A percentile compares a stretch with the other conserved stretches of the same genome.
phyloP scores from a whole-genome alignment of 2,329 filamentous ascomycete species.

The Colletotrichum sidae region DNA sequence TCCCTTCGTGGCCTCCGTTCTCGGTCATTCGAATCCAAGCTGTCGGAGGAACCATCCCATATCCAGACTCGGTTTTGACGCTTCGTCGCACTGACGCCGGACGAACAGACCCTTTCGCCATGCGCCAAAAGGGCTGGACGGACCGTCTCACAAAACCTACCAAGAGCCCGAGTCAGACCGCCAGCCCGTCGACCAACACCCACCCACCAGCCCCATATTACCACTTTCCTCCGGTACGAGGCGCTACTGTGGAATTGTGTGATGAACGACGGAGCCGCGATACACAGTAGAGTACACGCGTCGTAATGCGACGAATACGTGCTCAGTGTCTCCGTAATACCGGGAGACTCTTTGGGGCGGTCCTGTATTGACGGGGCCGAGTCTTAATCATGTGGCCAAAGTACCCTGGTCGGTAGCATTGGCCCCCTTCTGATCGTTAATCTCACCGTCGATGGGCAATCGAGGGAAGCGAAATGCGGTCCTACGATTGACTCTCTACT shows the following conservation, averaged over 20 bases:
- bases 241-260: too few relatives aligned
- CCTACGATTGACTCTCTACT: neutral
- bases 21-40: too few relatives aligned
- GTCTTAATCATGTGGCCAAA: slow-evolving; percentile 35
- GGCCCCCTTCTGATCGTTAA: slow-evolving; percentile 34
- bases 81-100: slow-evolving; percentile 16
- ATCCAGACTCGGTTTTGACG: slow-evolving; percentile 8
- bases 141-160: neutral
- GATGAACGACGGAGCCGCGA: too few relatives aligned
- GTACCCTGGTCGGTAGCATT: slow-evolving; percentile 18
- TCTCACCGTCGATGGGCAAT: slow-evolving; percentile 33
- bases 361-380: slow-evolving; percentile 14
- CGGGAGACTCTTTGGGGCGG: slow-evolving; percentile 1
- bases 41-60: neutral
- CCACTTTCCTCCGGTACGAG: too few relatives aligned
- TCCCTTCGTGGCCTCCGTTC: too few relatives aligned
- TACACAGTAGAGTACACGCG: too few relatives aligned
- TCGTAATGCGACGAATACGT: too few relatives aligned
- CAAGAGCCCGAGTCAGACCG: too few relatives aligned
- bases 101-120: neutral
- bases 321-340: too few relatives aligned
- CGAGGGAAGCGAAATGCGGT: slow-evolving; percentile 34
- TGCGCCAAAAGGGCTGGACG: slow-evolving; percentile 9
- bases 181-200: neutral
- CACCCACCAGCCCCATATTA: too few relatives aligned